A percentile compares a stretch with the other conserved stretches of the same genome.
These are phyloP conservation scores for Orbilia blumenaviensis DNA, from an alignment of 2,329 filamentous ascomycete species.

Conservation along the genomic window DNA sequence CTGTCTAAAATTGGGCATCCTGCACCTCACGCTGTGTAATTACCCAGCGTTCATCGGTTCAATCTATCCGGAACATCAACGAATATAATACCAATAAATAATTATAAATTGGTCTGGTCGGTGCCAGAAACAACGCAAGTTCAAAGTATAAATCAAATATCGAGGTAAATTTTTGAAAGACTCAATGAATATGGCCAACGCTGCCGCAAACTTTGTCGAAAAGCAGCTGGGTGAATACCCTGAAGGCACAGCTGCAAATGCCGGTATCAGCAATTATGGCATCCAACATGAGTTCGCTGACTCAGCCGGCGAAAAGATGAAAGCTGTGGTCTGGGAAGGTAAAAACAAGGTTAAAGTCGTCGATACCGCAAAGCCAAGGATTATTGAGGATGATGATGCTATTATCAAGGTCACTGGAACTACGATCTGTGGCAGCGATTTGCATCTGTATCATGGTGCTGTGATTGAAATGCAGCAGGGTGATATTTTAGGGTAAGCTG, in stretches of 20 bases:
- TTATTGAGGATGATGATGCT: slow-evolving; percentile 58
- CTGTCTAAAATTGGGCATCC: too few species aligned
- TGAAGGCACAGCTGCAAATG: slow-evolving; percentile 72
- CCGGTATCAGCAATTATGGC: slow-evolving; percentile 70
- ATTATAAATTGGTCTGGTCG: too few species aligned
- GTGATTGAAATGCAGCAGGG: slow-evolving; percentile 71
- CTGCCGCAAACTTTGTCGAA: slow-evolving; percentile 65
- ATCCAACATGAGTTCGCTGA: slow-evolving; percentile 66
- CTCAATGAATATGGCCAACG: slow-evolving; percentile 31
- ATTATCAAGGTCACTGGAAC: slow-evolving; percentile 59
- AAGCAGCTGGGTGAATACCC: slow-evolving; percentile 71
- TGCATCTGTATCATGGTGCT: slow-evolving; percentile 68
- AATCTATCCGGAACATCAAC: too few species aligned
- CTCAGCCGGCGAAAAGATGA: slow-evolving; percentile 72
- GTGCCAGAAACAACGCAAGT: too few species aligned
- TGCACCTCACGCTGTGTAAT: too few species aligned
- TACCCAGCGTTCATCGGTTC: too few species aligned
- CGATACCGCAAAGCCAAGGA: slow-evolving; percentile 57
- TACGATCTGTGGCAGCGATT: slow-evolving; percentile 69
- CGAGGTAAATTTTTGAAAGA: not conserved
- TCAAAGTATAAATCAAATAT: too few species aligned
- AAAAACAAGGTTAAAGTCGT: slow-evolving; percentile 68
- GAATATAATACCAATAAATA: too few species aligned
- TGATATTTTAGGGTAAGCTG: slow-evolving; percentile 70
- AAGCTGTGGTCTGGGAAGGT: slow-evolving; percentile 79